Conservation (phyloP, 176 grass and related monocot species). For the Musa troglodytarum region DNA sequence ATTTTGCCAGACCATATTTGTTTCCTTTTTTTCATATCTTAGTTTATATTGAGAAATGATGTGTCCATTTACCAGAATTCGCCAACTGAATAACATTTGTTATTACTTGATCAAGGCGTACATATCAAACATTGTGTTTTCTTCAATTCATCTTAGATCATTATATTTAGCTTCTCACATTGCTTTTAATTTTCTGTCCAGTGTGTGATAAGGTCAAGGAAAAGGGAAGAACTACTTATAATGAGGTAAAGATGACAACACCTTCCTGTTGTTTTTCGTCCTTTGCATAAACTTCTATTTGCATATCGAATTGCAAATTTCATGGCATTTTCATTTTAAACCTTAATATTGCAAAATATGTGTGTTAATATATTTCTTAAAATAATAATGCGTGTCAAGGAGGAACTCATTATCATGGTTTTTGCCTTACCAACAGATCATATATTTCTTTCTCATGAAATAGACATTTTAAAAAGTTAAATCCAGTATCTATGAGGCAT, state of each 20-base stretch:
- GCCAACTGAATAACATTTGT: not conserved
- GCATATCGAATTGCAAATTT: not conserved
- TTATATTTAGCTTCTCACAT: slow-evolving; percentile 2
- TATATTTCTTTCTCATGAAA: not conserved
- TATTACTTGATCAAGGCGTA: not conserved
- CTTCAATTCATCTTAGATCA: not conserved
- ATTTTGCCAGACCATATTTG: not conserved
- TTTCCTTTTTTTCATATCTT: not conserved
- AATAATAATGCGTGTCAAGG: not conserved
- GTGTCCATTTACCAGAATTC: not conserved
- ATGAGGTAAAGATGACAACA: slow-evolving; percentile 47
- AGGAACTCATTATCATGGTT: not conserved
- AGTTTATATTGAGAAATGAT: not conserved
- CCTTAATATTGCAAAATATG: not conserved
- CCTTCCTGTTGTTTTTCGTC: not conserved
- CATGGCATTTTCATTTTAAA: not conserved
- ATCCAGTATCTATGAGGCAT: not conserved
- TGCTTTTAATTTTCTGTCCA: slow-evolving; percentile 19
- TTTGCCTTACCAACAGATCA: not conserved
- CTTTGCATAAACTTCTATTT: not conserved
- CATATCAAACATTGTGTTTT: not conserved
- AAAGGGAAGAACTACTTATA: slow-evolving; percentile 87
- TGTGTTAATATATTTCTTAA: not conserved
- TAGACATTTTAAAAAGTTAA: not conserved
- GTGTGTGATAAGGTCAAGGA: slow-evolving; percentile 92